A percentile compares a stretch with the other conserved stretches of the same genome.
Conservation (phyloP, 208 protist species). For the Trichomonas tenax region DNA sequence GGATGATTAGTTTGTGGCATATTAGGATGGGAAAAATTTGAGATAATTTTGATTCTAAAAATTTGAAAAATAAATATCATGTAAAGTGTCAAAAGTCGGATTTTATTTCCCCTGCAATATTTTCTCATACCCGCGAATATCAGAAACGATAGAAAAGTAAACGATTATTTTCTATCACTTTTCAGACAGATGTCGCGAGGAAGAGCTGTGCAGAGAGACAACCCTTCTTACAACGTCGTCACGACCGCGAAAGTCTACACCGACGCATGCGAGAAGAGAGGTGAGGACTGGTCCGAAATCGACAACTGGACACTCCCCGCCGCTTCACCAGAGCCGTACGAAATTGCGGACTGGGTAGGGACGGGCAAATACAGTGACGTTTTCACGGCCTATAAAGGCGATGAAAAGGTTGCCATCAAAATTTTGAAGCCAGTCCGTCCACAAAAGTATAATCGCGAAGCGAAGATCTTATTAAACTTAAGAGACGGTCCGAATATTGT, state of each 20-base stretch:
- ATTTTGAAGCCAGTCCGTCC: background rate
- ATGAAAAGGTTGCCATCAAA: background rate
- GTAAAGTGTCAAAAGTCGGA: too few species aligned
- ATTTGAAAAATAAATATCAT: too few species aligned
- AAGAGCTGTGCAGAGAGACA: background rate
- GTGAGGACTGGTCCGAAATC: background rate
- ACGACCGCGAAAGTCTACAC: background rate
- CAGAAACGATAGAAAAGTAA: background rate
- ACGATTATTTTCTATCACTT: background rate
- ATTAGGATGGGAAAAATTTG: too few species aligned
- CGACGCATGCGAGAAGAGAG: background rate
- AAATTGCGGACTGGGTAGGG: background rate
- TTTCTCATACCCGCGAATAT: too few species aligned
- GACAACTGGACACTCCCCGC: background rate
- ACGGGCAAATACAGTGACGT: constrained; percentile 21
- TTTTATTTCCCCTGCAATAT: too few species aligned
- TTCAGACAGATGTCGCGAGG: background rate
- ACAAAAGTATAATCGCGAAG: constrained; percentile 21
- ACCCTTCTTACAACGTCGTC: background rate
- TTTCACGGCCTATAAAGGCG: background rate
- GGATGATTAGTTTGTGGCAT: too few species aligned
- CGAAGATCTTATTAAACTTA: constrained; percentile 2
- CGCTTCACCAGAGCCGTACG: background rate
- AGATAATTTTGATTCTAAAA: too few species aligned
- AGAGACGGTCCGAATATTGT: constrained; percentile 14